These are phyloP conservation scores for Silene conica DNA, from an alignment of 148 eudicot species.

Conservation along the genomic window DNA sequence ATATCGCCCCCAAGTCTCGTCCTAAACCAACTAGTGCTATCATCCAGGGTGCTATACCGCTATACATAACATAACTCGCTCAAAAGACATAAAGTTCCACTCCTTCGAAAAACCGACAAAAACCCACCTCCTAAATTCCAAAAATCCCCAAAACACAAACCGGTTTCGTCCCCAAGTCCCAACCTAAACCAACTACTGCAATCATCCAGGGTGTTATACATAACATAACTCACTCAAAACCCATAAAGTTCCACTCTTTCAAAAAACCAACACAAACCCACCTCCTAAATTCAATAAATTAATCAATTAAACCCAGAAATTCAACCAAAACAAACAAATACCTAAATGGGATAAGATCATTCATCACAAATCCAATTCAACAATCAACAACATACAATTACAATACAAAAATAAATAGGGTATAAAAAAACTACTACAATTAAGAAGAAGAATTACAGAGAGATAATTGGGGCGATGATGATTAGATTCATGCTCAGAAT, in stretches of 20 bases:
- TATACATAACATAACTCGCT: background rate
- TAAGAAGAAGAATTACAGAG: conserved; percentile 38
- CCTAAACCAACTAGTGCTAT: too few relatives aligned
- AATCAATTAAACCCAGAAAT: background rate
- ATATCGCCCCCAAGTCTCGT: too few relatives aligned
- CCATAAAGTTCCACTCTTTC: background rate
- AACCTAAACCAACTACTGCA: too few relatives aligned
- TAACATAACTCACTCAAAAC: background rate
- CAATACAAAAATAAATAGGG: background rate
- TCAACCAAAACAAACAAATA: background rate
- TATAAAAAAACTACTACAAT: background rate
- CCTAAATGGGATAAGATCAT: background rate
- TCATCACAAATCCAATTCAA: background rate
- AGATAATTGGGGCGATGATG: conserved; percentile 66
- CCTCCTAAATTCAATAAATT: conserved; percentile 6
- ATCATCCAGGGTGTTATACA: too few relatives aligned
- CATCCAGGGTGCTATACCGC: too few relatives aligned
- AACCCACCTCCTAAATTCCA: conserved; percentile 11
- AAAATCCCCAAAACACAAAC: too few relatives aligned
- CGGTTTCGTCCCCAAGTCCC: too few relatives aligned
- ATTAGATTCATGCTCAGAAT: conserved; percentile 95
- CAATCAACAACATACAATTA: background rate
- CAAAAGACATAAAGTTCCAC: background rate
- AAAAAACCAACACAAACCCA: background rate
- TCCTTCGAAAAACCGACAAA: background rate